Base-by-base conservation (phyloP, 441 rosid genomes). In the Jatropha multifida region DNA sequence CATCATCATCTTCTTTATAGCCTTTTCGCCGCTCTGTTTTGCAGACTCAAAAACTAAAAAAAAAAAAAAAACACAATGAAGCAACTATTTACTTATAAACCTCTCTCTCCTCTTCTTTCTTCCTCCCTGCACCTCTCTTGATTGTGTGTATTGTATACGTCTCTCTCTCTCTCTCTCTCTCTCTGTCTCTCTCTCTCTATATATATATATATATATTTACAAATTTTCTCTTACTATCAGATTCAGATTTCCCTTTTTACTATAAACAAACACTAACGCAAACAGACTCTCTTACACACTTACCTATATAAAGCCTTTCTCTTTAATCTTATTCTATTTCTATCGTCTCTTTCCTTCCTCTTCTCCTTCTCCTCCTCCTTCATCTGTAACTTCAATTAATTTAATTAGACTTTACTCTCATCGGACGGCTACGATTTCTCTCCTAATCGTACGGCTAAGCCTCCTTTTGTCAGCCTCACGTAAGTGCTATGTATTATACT, bases 361-460 rank as follows among this genome's bases (percentile, higher is more conserved):
- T 26, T 27, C 44, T 5, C 15, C 44, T 20, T 46, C 51, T n/a
- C 20, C 51, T 38, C n/a, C 59, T 66, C 38, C 79, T 9, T 60
- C 37, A 1, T 59, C 62, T 27, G 37, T 61, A 48, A 9, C 41
- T 17, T 56, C 7, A 49, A 32, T 75, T 69, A 9, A 38, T 66
- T 74, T 3, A 15, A 41, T 11, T 23, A 32, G 15, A 65, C 23
- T 14, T 20, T 42, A 23, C 23, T 23, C 23, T 23, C 23, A 23
- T 23, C 23, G 23, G 23, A 23, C 23, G 23, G 23, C 23, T 23
- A 23, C 23, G 23, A 23, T 23, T 79, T 77, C 77, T 81, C 64
- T 60, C 63, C 60, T 7, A 63, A 82, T 82, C 86, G 77, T 81
- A 79, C 85, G 85, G 75, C 74, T 64, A 27, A 75, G 82, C 68